Conservation (phyloP, 1,139 yeast species). For the Kurtzmaniella quercitrusa region DNA sequence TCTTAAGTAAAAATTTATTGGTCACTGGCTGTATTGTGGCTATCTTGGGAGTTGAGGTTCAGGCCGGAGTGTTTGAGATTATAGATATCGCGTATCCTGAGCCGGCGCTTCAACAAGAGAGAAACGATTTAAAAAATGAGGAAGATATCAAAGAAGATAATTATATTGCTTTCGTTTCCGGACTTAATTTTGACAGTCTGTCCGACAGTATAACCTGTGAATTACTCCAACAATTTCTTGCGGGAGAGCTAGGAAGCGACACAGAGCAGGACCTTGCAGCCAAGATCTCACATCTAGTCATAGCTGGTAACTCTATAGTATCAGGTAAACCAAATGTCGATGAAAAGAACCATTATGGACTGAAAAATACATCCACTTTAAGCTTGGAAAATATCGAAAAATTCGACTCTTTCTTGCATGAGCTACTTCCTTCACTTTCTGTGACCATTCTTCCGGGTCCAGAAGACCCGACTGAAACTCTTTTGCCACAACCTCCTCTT, state of each 20-base stretch:
- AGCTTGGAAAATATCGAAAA: slow-evolving; percentile 35
- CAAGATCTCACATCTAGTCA: slow-evolving; percentile 50
- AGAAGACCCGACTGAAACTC: slow-evolving; percentile 75
- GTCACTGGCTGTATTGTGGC: slow-evolving; percentile 91
- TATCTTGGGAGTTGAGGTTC: slow-evolving; percentile 78
- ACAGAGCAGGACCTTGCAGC: slow-evolving; percentile 21
- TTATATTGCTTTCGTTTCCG: slow-evolving; percentile 67
- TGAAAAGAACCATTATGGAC: slow-evolving; percentile 45
- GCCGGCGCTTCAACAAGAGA: slow-evolving; percentile 46
- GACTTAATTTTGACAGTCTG: slow-evolving; percentile 54
- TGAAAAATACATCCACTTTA: slow-evolving; percentile 49
- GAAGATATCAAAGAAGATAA: slow-evolving; percentile 22
- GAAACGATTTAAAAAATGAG: slow-evolving; percentile 7
- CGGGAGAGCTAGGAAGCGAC: slow-evolving; percentile 59
- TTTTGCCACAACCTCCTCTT: slow-evolving; percentile 87
- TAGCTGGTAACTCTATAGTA: slow-evolving; percentile 76
- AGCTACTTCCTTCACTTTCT: slow-evolving; percentile 58
- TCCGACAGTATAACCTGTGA: slow-evolving; percentile 46
- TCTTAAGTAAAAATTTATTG: slow-evolving; percentile 44
- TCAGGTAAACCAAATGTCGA: slow-evolving; percentile 14
- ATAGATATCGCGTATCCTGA: slow-evolving; percentile 75
- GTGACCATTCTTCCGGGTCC: slow-evolving; percentile 82
- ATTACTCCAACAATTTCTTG: slow-evolving; percentile 64
- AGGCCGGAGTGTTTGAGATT: slow-evolving; percentile 81
- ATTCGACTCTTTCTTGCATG: slow-evolving; percentile 58